phyloP scores from a whole-genome alignment of 2,329 filamentous ascomycete genomes.

The Xylaria sp. region DNA sequence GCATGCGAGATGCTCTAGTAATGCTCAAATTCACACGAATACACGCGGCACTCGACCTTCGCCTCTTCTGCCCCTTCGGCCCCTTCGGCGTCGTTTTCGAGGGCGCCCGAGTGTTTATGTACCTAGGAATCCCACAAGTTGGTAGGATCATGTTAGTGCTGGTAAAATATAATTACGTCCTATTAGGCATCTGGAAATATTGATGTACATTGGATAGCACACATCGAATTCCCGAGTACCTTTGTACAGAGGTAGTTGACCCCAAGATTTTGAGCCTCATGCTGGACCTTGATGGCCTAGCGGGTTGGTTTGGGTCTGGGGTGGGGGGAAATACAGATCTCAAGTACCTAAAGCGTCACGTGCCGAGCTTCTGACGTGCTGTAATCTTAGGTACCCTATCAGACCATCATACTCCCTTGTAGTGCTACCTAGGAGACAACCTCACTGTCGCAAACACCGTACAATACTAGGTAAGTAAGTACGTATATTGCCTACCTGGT shows the following conservation, averaged over 20 bases:
- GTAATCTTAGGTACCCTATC: conserved; percentile 17
- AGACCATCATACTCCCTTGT: background rate
- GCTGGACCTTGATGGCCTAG: conserved; percentile 10
- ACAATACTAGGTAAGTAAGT: too few species aligned
- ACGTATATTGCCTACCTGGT: background rate
- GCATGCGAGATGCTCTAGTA: background rate
- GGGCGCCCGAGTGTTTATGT: background rate
- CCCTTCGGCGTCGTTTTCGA: conserved; percentile 1
- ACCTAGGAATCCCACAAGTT: background rate
- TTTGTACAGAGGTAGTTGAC: conserved; percentile 4
- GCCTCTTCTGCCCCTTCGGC: conserved; percentile 1
- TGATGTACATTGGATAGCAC: background rate
- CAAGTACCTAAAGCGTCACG: conserved; percentile 21
- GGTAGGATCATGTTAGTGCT: background rate
- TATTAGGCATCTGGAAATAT: background rate
- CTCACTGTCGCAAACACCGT: background rate
- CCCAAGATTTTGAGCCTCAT: conserved; percentile 34
- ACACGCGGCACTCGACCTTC: background rate
- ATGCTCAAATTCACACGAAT: conserved; percentile 11
- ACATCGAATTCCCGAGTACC: background rate
- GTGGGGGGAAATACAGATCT: background rate
- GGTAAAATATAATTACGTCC: background rate
- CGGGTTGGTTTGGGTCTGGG: conserved; percentile 13
- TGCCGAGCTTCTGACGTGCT: conserved; percentile 6
- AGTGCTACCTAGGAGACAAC: background rate